These are phyloP conservation scores for Excoecaria agallocha DNA, from an alignment of 345 rosid species.

Conservation along the genomic window DNA sequence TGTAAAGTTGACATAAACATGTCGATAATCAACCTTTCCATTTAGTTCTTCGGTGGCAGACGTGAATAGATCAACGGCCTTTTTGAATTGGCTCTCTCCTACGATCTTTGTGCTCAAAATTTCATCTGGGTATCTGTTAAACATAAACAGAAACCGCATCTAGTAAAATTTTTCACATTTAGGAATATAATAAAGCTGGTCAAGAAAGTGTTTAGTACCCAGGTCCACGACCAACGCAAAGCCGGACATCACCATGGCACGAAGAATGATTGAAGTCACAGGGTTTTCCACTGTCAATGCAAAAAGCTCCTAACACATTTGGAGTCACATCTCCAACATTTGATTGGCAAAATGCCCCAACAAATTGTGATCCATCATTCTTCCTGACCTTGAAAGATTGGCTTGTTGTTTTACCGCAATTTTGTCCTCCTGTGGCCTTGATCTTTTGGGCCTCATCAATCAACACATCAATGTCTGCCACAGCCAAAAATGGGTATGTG, in stretches of 20 bases:
- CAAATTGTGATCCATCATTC: conserved; percentile 41
- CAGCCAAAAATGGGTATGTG: conserved; percentile 4
- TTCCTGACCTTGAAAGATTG: conserved; percentile 51
- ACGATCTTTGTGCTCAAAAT: conserved; percentile 50
- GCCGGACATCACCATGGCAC: conserved; percentile 47
- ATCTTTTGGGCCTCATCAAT: conserved; percentile 29
- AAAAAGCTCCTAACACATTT: conserved; percentile 59
- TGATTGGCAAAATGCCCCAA: conserved; percentile 61
- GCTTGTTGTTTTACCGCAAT: conserved; percentile 45
- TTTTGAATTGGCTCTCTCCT: conserved; percentile 50
- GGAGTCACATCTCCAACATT: conserved; percentile 62
- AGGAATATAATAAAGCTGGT: background rate
- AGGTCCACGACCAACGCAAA: conserved; percentile 59
- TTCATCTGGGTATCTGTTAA: conserved; percentile 53
- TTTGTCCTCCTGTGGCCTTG: conserved; percentile 48
- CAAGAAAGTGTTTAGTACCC: conserved; percentile 29
- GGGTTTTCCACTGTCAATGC: conserved; percentile 44
- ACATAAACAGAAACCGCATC: background rate
- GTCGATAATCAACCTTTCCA: conserved; percentile 52
- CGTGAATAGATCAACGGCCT: conserved; percentile 41
- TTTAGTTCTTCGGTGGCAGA: conserved; percentile 33
- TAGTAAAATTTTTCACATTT: background rate
- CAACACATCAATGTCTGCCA: conserved; percentile 17
- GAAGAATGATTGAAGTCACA: conserved; percentile 65
- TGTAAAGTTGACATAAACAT: conserved; percentile 44